Base-by-base conservation (phyloP, 2,329 filamentous ascomycete species). In the Aspergillus quadrilineatus region DNA sequence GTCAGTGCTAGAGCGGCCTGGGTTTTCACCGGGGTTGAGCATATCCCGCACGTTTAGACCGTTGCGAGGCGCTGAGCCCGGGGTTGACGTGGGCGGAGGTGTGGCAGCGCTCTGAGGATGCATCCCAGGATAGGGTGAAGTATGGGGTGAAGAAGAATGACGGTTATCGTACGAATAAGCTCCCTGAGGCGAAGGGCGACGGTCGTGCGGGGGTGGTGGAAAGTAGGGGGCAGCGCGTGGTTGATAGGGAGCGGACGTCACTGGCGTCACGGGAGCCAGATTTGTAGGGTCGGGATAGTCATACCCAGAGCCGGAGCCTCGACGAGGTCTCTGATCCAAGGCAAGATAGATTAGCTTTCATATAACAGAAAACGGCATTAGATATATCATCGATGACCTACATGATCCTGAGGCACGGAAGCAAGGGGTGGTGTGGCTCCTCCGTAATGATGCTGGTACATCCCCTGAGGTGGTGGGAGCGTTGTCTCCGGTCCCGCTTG, bases 31-130 rank as follows among this genome's bases (percentile, higher is more conserved):
- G 1, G 75, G 75, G 46, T 76, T 77, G 32, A 80, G 65, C 72
- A 80, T 78, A 56, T 80, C 78, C 44, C 77, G 74, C 43, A 80
- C 77, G 54, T 77, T 78, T 64, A 80, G 70, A 4, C 76, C 76
- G 50, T 71, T 73, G 47, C 78, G 69, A 53, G 61, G 65, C 53
- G 58, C 70, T 59, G 64, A 66, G 51, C 60, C 67, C 49, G 63
- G 75, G 46, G 62, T 70, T 29, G 73, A 73, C 26, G 67, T 72
- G 4, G 68, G 66, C 30, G 64, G 66, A 51, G 65, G 67, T 15
- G 61, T 67, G 55, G 67, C 65, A 14, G 66, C 65, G 49, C 61
- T 68, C 36, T 63, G 60, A 37, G 69, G 63, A 28, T 73, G 71
- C 53, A 77, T 64, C 9, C 72, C 67, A 44, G 73, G 71, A 59